A percentile compares a stretch with the other conserved stretches of the same genome.
Evolutionary conservation across 1,284 basidiomycete species (phyloP).

Genomic region (Trametes pubescens): DNA sequence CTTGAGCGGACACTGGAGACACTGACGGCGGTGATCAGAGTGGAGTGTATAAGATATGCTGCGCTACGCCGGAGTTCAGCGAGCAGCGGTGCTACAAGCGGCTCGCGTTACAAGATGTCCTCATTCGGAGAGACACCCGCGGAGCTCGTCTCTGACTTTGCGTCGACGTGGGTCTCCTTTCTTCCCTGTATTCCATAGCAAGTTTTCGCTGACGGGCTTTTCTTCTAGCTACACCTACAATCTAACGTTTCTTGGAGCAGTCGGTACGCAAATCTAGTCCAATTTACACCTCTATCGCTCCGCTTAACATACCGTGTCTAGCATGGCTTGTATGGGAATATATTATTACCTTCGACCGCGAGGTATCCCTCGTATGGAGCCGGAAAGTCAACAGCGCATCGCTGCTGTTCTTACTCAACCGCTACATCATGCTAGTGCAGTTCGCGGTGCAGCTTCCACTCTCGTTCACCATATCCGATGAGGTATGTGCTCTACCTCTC

Average conservation of each 20-base stretch:
- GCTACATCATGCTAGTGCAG: constrained; percentile 18
- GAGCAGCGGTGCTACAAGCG: not conserved
- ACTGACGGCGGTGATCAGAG: not conserved
- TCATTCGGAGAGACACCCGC: constrained; percentile 5
- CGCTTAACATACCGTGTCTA: not conserved
- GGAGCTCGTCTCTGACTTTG: constrained; percentile 10
- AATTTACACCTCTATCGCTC: no score
- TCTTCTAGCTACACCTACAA: constrained; percentile 10
- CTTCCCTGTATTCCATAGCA: no score
- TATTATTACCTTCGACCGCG: constrained; percentile 16
- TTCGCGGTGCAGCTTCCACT: constrained; percentile 15
- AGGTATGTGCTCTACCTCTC: no score
- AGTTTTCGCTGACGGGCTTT: no score
- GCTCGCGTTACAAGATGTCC: constrained; percentile 1
- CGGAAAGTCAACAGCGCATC: constrained; percentile 15
- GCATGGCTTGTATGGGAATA: constrained; percentile 12
- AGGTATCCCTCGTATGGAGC: constrained; percentile 10
- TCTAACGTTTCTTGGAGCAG: constrained; percentile 10
- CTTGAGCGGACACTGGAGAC: not conserved
- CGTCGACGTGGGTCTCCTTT: constrained; percentile 4
- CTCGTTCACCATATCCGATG: constrained; percentile 6
- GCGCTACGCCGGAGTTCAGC: not conserved
- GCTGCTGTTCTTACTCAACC: constrained; percentile 14
- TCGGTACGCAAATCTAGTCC: not conserved
- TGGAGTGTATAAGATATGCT: not conserved